Percentiles rank a stretch among this genome's conserved stretches.
Conservation (phyloP, 2,329 filamentous ascomycete genomes). For the Colletotrichum sp. region DNA sequence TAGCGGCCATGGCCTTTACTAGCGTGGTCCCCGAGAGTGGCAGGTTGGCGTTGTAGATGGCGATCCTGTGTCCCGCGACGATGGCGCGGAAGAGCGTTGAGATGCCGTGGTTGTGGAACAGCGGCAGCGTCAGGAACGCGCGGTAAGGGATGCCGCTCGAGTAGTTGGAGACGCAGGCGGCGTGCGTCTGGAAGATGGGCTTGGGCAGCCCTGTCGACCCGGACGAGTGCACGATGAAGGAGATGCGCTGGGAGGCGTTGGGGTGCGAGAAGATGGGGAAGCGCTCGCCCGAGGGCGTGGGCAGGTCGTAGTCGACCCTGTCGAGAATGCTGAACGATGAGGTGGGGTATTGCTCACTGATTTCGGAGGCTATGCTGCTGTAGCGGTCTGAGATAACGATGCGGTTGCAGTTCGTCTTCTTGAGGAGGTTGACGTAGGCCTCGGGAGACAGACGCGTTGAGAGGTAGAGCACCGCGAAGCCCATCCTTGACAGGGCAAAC, state of each 20-base stretch:
- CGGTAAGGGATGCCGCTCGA: constrained; percentile 44
- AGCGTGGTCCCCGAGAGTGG: constrained; percentile 52
- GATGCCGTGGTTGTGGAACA: constrained; percentile 58
- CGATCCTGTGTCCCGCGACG: constrained; percentile 47
- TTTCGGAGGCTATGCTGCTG: constrained; percentile 14
- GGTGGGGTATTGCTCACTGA: constrained; percentile 28
- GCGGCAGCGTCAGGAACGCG: constrained; percentile 51
- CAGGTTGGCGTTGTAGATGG: constrained; percentile 52
- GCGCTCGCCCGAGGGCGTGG: constrained; percentile 2
- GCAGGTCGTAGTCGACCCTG: constrained; percentile 18
- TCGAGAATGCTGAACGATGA: constrained; percentile 25
- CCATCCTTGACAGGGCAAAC: constrained; percentile 56
- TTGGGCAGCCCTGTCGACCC: constrained; percentile 62
- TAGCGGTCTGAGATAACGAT: constrained; percentile 22
- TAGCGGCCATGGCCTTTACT: constrained; percentile 41
- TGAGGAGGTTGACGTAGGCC: constrained; percentile 53
- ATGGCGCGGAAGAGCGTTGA: constrained; percentile 53
- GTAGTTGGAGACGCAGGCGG: constrained; percentile 49
- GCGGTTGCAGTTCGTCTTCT: constrained; percentile 41
- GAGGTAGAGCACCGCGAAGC: constrained; percentile 57
- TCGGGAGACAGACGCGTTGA: constrained; percentile 57
- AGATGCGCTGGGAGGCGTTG: constrained; percentile 22
- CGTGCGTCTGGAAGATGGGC: constrained; percentile 58
- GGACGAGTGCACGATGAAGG: constrained; percentile 39
- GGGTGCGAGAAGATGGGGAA: constrained; percentile 22